Evolutionary conservation across 2,329 filamentous ascomycete species (phyloP).

Genomic region (Tolypocladium endophyticum): DNA sequence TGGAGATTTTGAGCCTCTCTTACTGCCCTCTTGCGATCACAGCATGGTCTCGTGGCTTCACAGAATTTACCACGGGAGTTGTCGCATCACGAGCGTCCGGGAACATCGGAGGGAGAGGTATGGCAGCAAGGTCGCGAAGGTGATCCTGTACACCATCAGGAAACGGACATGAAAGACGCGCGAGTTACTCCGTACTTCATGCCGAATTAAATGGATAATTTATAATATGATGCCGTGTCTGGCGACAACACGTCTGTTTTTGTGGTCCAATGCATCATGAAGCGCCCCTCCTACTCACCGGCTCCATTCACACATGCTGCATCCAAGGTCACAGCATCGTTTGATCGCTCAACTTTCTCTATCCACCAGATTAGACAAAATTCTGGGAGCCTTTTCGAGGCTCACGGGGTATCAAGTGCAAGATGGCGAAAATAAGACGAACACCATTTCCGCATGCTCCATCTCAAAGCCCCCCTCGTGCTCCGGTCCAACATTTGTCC

Average conservation of each 20-base stretch:
- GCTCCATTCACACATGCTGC: neutral
- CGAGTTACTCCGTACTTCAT: neutral
- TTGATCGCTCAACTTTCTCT: neutral
- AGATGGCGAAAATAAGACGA: neutral
- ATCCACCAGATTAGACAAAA: neutral
- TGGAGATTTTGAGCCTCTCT: neutral
- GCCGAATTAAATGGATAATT: neutral
- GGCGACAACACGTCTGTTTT: neutral
- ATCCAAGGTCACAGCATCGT: neutral
- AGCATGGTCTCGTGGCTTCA: neutral
- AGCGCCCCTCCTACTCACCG: neutral
- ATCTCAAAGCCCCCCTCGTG: neutral
- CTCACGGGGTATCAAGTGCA: neutral
- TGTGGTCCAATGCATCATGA: neutral
- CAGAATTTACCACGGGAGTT: neutral
- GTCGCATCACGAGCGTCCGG: neutral
- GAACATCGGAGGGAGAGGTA: neutral
- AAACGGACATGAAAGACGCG: neutral
- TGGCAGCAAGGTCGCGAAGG: neutral
- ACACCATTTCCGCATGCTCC: neutral
- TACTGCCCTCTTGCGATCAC: neutral
- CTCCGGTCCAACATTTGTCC: neutral
- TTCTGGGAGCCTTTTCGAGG: neutral
- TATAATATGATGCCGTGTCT: neutral
- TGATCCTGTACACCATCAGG: neutral